Evolutionary conservation across 371 early-diverging fungal genomes (phyloP).

Genomic region (Umbelopsis sp.): DNA sequence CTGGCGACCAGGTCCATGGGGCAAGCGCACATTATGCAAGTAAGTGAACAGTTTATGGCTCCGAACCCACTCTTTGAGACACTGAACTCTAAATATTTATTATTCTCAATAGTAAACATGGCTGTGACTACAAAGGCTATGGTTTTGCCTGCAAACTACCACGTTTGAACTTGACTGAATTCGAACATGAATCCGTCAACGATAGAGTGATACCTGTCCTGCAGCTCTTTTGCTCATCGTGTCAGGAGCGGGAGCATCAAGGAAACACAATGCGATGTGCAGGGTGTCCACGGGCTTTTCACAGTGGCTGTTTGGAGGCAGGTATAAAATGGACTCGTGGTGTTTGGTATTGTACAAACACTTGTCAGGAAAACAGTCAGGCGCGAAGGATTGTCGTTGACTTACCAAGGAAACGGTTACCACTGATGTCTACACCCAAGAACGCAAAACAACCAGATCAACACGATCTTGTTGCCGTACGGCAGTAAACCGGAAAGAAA

Average conservation of each 20-base stretch:
- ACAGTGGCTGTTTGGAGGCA: slow-evolving; percentile 59
- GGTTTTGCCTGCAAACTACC: slow-evolving; percentile 77
- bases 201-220: slow-evolving; percentile 72
- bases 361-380: slow-evolving; percentile 57
- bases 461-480: background rate
- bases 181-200: slow-evolving; percentile 62
- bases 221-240: slow-evolving; percentile 66
- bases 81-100: background rate
- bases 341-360: slow-evolving; percentile 63
- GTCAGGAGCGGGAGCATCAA: slow-evolving; percentile 59
- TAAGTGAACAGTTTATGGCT: slow-evolving; percentile 26
- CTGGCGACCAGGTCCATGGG: slow-evolving; percentile 81
- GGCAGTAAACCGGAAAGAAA: too few species aligned
- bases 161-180: slow-evolving; percentile 69
- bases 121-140: slow-evolving; percentile 83
- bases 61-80: background rate
- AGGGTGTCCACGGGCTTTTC: slow-evolving; percentile 74
- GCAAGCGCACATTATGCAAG: slow-evolving; percentile 78
- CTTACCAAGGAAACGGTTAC: slow-evolving; percentile 51
- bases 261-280: slow-evolving; percentile 65
- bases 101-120: slow-evolving; percentile 61
- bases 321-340: slow-evolving; percentile 38
- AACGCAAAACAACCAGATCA: background rate
- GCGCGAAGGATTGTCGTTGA: slow-evolving; percentile 48
- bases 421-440: slow-evolving; percentile 55